Percentiles rank a stretch among this genome's conserved stretches.
Evolutionary conservation across 1,284 basidiomycete genomes (phyloP).

Genomic region (Rhodotorula sp.): DNA sequence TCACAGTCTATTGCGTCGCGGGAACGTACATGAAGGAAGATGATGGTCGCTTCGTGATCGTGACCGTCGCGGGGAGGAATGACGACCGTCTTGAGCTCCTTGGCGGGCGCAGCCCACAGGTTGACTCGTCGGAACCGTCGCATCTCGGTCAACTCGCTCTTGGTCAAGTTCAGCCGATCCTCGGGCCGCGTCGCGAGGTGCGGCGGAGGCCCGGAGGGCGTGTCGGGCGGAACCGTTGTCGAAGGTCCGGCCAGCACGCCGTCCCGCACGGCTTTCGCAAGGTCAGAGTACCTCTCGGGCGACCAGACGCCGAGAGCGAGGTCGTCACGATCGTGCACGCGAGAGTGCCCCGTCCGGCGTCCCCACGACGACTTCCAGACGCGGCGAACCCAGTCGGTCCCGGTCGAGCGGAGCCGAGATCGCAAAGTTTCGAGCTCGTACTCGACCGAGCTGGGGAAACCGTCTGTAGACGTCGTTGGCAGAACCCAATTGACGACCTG

Average conservation of each 20-base stretch:
- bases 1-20: too few species aligned
- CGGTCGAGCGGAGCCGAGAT: neutral
- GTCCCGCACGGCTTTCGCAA: neutral
- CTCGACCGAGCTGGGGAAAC: neutral
- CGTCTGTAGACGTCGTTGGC: neutral
- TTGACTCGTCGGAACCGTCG: neutral
- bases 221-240: neutral
- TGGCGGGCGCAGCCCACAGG: slow-evolving; percentile 12
- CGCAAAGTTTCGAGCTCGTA: neutral
- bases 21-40: slow-evolving; percentile 29
- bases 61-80: neutral
- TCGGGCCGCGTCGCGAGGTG: neutral
- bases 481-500: neutral
- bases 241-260: neutral
- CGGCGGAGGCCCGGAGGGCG: neutral
- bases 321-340: neutral
- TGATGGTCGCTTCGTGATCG: slow-evolving; percentile 27
- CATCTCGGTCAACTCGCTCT: slow-evolving; percentile 1
- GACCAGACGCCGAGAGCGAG: neutral
- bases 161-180: neutral
- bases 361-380: neutral
- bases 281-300: neutral
- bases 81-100: neutral
- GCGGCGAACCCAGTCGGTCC: neutral
- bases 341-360: neutral